A percentile compares a stretch with the other conserved stretches of the same genome.
These are phyloP conservation scores for Aspergillus quadricinctus DNA, from an alignment of 2,329 filamentous ascomycete genomes.

Conservation along the genomic window DNA sequence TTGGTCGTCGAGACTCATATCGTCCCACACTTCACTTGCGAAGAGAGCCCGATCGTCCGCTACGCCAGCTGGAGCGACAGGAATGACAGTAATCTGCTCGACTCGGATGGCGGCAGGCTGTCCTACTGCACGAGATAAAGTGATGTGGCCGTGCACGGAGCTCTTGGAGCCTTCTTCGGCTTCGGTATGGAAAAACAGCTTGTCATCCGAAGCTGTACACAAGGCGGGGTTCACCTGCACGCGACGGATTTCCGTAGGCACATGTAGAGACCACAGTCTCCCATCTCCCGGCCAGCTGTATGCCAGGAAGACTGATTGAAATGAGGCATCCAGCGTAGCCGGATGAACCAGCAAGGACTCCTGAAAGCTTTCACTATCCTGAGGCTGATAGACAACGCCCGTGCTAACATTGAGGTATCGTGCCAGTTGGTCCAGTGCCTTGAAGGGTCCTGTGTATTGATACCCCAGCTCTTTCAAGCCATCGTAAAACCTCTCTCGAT, in stretches of 20 bases:
- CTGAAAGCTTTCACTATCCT: too few relatives aligned
- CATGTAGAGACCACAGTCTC: constrained; percentile 6
- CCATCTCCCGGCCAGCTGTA: constrained; percentile 12
- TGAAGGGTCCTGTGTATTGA: not conserved
- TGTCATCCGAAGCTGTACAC: not conserved
- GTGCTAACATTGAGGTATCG: constrained; percentile 2
- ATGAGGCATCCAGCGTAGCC: constrained; percentile 16
- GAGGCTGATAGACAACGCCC: not conserved
- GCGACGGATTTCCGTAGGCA: not conserved
- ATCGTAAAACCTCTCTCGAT: constrained; percentile 1
- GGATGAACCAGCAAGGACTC: constrained; percentile 9
- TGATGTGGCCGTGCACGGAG: not conserved
- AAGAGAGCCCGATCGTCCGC: not conserved
- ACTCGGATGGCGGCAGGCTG: constrained; percentile 1
- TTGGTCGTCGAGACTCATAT: not conserved
- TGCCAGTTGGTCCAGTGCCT: not conserved
- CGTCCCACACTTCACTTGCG: constrained; percentile 1
- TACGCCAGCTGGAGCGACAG: not conserved
- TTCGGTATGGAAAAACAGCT: not conserved
- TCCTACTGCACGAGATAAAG: not conserved
- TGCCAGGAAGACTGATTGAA: constrained; percentile 25
- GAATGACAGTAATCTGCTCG: constrained; percentile 1
- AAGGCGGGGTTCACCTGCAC: constrained; percentile 1
- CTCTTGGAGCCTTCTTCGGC: not conserved
- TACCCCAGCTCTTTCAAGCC: constrained; percentile 1